Evolutionary conservation across 2,329 filamentous ascomycete genomes (phyloP), one percentile per base, ranked within the genome.

Genomic region (Leptographium flavum): DNA sequence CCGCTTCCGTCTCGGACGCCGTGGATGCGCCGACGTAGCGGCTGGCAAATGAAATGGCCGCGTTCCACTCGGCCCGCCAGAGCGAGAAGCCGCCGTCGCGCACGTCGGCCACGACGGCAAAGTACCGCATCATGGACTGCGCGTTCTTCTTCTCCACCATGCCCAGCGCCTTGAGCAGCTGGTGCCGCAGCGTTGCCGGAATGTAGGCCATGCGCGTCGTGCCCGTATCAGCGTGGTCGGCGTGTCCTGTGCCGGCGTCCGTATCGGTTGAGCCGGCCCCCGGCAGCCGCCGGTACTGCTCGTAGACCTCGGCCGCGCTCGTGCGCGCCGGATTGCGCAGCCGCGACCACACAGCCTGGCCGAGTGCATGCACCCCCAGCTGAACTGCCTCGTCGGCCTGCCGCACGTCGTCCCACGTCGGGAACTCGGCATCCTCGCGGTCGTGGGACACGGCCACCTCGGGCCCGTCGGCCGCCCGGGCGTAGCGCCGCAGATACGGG

Each of bases 21-120:
- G 75, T 70, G 33, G 79, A 67, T 11, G 57, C 66, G 9, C 73
- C 68, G 51, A 81, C 76, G 53, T 83, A 87, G 46, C 81, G 79
- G 32, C 81, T 81, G 10, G 84, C 83, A 55, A 93, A 83, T 19
- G 82, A 74, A 43, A 95, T 76, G 32, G 87, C 88, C 33, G 77
- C 79, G 49, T 85, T 94, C 88, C 88, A 98, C 57, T 94, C 78
- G 0, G 69, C 63, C 5, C 63, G 66, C 1, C 69, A 74, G 45
- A 96, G 66, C 0, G 79, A 73, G 38, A 94, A 75, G 2, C 78
- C 75, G n/a, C 78, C 74, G 44, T 70, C 70, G 54, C 85, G 82
- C 65, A 93, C 81, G 55, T 98, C 90, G 50, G 88, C 79, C 17
- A 96, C 70, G 22, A 95, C 67, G 5, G 79, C 77, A 50, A 95